Conservation (phyloP, 192 early-diverging fungal species). For the Funneliformis mosseae region DNA sequence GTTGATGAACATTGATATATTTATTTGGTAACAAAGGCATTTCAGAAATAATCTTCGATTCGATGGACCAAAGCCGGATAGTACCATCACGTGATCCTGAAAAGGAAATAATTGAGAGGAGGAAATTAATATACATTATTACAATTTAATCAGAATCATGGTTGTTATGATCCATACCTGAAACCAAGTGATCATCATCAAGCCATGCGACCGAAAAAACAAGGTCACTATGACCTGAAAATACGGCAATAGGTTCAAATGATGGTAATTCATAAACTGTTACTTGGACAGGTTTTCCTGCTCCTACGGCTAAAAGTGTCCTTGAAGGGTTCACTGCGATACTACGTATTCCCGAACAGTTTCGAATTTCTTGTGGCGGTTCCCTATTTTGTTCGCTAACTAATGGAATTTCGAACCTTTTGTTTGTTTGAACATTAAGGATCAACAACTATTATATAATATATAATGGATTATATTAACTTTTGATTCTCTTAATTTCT, state of each 20-base stretch:
- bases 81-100: constrained; percentile 61
- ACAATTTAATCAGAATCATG: too few relatives aligned
- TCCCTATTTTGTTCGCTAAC: constrained; percentile 17
- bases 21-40: constrained; percentile 27
- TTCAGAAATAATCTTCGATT: constrained; percentile 32
- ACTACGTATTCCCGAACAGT: constrained; percentile 60
- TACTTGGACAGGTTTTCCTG: constrained; percentile 57
- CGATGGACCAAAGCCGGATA: constrained; percentile 56
- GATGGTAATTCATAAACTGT: constrained; percentile 64
- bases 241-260: constrained; percentile 57
- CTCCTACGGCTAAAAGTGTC: constrained; percentile 66
- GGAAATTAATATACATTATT: too few relatives aligned
- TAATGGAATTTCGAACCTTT: constrained; percentile 43
- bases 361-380: neutral
- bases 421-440: constrained; percentile 42
- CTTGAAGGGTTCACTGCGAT: constrained; percentile 63
- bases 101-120: too few relatives aligned
- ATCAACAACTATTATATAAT: constrained; percentile 36
- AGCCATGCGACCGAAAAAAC: constrained; percentile 69
- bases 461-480: too few relatives aligned
- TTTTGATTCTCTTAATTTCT: too few relatives aligned
- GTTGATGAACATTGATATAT: constrained; percentile 39
- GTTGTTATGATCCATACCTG: constrained; percentile 11
- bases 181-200: constrained; percentile 57
- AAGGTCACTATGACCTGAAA: constrained; percentile 64